Evolutionary conservation across 345 rosid species (phyloP), one percentile per base, ranked within the genome.

Genomic region (Eutrema yunnanense): DNA sequence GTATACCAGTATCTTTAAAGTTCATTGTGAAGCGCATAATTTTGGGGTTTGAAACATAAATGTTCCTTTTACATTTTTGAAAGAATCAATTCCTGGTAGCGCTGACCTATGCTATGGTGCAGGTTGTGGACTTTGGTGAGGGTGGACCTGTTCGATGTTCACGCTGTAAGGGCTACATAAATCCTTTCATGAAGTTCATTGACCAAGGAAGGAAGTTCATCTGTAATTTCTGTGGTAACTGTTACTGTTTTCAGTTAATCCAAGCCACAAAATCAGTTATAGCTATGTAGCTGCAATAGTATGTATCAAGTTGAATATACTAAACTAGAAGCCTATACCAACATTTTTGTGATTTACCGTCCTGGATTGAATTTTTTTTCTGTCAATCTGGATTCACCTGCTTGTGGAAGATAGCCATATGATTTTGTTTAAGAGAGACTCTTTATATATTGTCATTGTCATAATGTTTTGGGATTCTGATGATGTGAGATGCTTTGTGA

Each of bases 71-170:
- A 47, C 59, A 64, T 65, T 58, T 29, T 58, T 2, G 5, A 27
- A 74, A 52, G 33, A 53, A 62, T 10, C 38, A 34, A 37, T 72
- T 12, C n/a, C 55, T 66, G 36, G 56, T 60, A 34, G 56, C 53
- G 8, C 47, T 47, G 43, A 65, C 26, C 57, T 79, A 67, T 75
- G 33, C 63, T 69, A 38, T 72, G 67, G 56, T 64, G 57, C 67
- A 93, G 97, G 83, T 87, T 71, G 97, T 90, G 69, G 98, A 93
- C 81, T 93, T 93, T 67, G 98, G 98, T 56, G 97, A 93, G 75
- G 69, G 82, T 71, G 97, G 97, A 58, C 98, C 96, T 41, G 88
- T 93, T 22, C 86, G 97, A 72, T 93, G 97, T 85, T 86, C 96
- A 73, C 90, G 90, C 65, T 93, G 97, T 84, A 93, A 93, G 82